phyloP scores from a whole-genome alignment of 2,329 filamentous ascomycete species.

The Dactylella cylindrospora region DNA sequence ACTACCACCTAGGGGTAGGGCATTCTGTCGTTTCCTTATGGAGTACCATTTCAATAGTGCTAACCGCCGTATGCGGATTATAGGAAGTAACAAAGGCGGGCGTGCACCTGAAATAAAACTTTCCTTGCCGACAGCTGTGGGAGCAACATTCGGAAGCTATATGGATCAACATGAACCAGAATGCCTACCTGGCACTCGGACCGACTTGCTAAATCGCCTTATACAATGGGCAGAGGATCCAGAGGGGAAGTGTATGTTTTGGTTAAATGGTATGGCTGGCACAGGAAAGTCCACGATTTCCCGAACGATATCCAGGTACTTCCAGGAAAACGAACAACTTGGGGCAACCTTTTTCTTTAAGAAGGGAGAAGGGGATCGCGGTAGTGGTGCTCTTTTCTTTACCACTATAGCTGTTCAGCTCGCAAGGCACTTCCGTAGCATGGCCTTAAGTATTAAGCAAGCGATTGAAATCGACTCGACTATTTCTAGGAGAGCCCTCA shows the following conservation, averaged over 20 bases:
- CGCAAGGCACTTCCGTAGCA: background rate
- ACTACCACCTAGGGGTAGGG: no score
- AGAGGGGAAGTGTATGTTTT: constrained; percentile 48
- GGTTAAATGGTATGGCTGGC: constrained; percentile 52
- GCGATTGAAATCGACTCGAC: constrained; percentile 5
- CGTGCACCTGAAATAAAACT: no score
- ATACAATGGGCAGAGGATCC: constrained; percentile 28
- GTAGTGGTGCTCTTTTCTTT: constrained; percentile 16
- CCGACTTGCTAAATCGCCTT: constrained; percentile 45
- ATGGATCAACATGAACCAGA: constrained; percentile 44
- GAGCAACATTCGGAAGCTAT: constrained; percentile 46
- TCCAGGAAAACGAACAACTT: constrained; percentile 7
- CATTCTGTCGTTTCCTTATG: no score
- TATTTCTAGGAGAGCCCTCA: constrained; percentile 46
- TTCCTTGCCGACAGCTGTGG: constrained; percentile 19
- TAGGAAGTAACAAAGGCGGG: no score
- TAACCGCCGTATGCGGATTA: no score
- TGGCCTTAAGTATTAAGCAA: background rate
- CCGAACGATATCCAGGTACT: constrained; percentile 14
- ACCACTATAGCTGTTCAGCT: constrained; percentile 36
- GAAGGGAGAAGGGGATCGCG: constrained; percentile 16
- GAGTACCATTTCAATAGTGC: no score
- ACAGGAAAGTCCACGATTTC: constrained; percentile 43
- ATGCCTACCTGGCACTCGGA: constrained; percentile 47
- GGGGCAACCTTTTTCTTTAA: constrained; percentile 41